These are phyloP conservation scores for Moniliella sp. DNA, from an alignment of 1,284 basidiomycete genomes.

Conservation along the genomic window DNA sequence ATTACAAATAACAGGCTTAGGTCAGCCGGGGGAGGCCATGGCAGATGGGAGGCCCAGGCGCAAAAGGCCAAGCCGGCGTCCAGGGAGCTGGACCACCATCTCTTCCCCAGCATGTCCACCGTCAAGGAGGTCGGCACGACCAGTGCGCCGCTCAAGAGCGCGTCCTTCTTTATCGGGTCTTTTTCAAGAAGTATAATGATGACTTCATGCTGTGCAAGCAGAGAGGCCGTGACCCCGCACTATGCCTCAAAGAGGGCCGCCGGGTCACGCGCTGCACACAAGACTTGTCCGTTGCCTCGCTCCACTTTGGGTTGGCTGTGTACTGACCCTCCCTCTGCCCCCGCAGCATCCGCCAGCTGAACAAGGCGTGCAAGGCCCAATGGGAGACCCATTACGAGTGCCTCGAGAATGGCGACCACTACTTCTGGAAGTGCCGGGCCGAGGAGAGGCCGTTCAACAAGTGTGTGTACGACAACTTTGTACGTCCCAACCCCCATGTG, in stretches of 20 bases:
- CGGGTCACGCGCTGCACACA: constrained; percentile 85
- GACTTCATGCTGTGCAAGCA: constrained; percentile 99
- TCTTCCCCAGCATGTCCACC: constrained; percentile 79
- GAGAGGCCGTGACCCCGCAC: constrained; percentile 55
- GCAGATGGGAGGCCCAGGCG: no score
- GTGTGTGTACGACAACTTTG: constrained; percentile 86
- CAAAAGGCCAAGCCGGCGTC: no score
- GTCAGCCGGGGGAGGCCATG: no score
- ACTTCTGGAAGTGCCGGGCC: constrained; percentile 74
- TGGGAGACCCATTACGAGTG: constrained; percentile 89
- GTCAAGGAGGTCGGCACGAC: constrained; percentile 76
- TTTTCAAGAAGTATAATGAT: constrained; percentile 95
- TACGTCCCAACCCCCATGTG: constrained; percentile 8
- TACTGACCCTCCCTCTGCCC: not conserved
- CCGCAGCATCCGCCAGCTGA: constrained; percentile 65
- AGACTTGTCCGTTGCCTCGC: constrained; percentile 51
- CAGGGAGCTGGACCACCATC: constrained; percentile 76
- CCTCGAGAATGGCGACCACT: constrained; percentile 85
- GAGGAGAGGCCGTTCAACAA: constrained; percentile 71
- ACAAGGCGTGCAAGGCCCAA: constrained; percentile 67
- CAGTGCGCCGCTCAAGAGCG: constrained; percentile 82
- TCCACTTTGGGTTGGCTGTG: not conserved
- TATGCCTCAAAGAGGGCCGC: constrained; percentile 85
- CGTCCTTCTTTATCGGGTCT: constrained; percentile 86
- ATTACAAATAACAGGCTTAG: no score